phyloP scores from a whole-genome alignment of 768 basidiomycete genomes.

The Kondoa malvinella region DNA sequence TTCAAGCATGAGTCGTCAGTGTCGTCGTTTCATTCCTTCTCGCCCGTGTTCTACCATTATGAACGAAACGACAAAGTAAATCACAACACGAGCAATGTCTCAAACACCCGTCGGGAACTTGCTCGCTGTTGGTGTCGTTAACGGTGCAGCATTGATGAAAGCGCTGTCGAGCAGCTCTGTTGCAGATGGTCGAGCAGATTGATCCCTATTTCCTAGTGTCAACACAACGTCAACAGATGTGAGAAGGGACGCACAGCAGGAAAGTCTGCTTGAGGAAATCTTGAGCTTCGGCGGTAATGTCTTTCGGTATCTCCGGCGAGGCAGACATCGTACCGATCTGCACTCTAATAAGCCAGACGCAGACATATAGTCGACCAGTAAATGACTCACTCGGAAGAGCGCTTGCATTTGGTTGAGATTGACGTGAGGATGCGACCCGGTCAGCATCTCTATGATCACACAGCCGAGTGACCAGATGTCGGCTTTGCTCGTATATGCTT shows the following conservation, averaged over 20 bases:
- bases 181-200: too few relatives aligned
- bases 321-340: constrained; percentile 65
- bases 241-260: constrained; percentile 26
- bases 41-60: too few relatives aligned
- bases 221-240: too few relatives aligned
- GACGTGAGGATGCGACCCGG: constrained; percentile 86
- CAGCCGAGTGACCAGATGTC: constrained; percentile 95
- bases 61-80: too few relatives aligned
- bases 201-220: too few relatives aligned
- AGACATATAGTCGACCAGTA: neutral
- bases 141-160: too few relatives aligned
- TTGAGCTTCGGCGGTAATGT: constrained; percentile 74
- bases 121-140: too few relatives aligned
- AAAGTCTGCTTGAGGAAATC: constrained; percentile 68
- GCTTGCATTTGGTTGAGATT: constrained; percentile 98
- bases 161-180: too few relatives aligned
- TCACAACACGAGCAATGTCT: too few relatives aligned
- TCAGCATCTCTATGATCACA: constrained; percentile 97
- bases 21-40: too few relatives aligned
- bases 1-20: too few relatives aligned
- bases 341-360: neutral
- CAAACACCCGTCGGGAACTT: too few relatives aligned
- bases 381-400: constrained; percentile 65
- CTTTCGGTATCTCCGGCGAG: constrained; percentile 70
- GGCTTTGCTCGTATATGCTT: constrained; percentile 86